These are phyloP conservation scores for Wickerhamomyces kurtzmanii DNA, from an alignment of 805 yeast genomes.

Conservation along the genomic window DNA sequence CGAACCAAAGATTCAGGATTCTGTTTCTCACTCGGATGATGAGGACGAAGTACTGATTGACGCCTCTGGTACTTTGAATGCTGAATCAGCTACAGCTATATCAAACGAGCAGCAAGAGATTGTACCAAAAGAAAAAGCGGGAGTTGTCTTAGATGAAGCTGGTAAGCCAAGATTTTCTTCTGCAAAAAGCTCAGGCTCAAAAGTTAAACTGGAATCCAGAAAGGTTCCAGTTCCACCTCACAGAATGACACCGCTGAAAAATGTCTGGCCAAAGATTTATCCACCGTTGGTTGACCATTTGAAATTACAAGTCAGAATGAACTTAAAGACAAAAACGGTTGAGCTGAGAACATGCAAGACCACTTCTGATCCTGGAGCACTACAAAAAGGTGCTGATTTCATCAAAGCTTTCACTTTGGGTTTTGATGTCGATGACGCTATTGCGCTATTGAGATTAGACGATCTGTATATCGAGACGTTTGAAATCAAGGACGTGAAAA, in stretches of 20 bases:
- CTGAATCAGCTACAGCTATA: conserved; percentile 6
- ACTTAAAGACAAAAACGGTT: conserved; percentile 75
- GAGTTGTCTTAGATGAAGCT: conserved; percentile 50
- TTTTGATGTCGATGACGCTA: conserved; percentile 94
- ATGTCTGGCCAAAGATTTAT: conserved; percentile 87
- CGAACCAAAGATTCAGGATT: conserved; percentile 17
- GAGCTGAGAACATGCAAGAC: conserved; percentile 73
- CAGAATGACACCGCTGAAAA: conserved; percentile 88
- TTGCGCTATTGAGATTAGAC: conserved; percentile 87
- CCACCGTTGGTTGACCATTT: conserved; percentile 94
- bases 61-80: conserved; percentile 20
- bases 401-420: conserved; percentile 93
- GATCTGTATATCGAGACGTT: conserved; percentile 95
- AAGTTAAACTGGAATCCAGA: conserved; percentile 75
- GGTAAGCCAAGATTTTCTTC: conserved; percentile 84
- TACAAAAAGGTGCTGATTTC: conserved; percentile 97
- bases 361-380: conserved; percentile 87
- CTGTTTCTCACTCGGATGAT: conserved; percentile 12
- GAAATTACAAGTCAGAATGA: conserved; percentile 94
- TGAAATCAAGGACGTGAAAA: conserved; percentile 94
- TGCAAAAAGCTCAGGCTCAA: conserved; percentile 48
- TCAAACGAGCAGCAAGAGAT: conserved; percentile 8
- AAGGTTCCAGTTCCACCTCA: conserved; percentile 95
- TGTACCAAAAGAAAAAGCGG: conserved; percentile 16
- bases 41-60: conserved; percentile 27